Evolutionary conservation across 176 grass and related monocot genomes (phyloP), one percentile per base, ranked within the genome.

Genomic region (Carex parvula): DNA sequence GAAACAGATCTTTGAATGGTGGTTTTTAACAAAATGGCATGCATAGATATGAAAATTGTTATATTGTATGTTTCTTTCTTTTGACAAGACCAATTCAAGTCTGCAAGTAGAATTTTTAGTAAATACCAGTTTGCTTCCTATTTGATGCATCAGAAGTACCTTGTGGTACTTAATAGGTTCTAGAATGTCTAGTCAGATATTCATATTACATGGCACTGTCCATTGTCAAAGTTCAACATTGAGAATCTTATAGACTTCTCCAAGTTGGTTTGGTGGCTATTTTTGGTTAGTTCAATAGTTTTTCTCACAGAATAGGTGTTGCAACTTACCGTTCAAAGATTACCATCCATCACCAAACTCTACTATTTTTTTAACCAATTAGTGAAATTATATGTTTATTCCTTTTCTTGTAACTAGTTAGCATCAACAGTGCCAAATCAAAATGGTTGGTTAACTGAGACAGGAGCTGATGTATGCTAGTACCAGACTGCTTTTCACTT

Each of bases 221-320:
- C 18, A 83, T 83, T 67, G 56, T 82, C 60, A 82, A 82, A 82
- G 80, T 83, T 83, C 80, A 83, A 83, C 32, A 67, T 22, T 8
- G 48, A 83, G 60, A 83, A 83, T 66, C 64, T 83, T 53, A 52
- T 13, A 69, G 58, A 29, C 26, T 29, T 42, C 80, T 83, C 5
- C n/a, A 68, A 68, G 81, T 69, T 18, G 61, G 12, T 54, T 83
- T 56, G 81, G 81, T 83, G 81, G n/a, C 20, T 29, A 52, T 64
- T 81, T 42, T 83, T 17, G 14, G 48, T 54, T 67, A 39, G 41
- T 64, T 69, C 81, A 68, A 83, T 6, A 75, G 22, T 82, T 65
- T 82, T 57, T 82, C 60, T 82, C 8, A 44, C 79, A 68, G 16
- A 83, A 50, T 53, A 83, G 61, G 16, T 2, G 13, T 65, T 65